A percentile compares a stretch with the other conserved stretches of the same genome.
Evolutionary conservation across 2,329 filamentous ascomycete species (phyloP).

Genomic region (Curvularia sp.): DNA sequence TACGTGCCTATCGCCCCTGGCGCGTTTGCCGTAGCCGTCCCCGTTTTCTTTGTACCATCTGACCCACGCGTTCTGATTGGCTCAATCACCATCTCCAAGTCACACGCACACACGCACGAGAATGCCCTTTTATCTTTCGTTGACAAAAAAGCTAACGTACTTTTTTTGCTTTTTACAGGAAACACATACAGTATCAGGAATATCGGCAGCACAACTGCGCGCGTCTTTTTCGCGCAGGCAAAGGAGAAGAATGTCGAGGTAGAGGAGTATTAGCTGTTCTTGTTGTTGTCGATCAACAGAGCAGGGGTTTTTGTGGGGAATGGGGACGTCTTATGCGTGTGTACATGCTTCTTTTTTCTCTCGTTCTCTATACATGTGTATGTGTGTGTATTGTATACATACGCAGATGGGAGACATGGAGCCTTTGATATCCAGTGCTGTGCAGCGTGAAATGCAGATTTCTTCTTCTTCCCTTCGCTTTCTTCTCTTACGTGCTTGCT

Average conservation of each 20-base stretch:
- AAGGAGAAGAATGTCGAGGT: conserved; percentile 60
- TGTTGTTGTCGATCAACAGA: too few relatives aligned
- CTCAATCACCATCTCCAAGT: neutral
- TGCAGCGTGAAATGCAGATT: too few relatives aligned
- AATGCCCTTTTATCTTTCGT: conserved; percentile 1
- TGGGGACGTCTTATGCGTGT: conserved; percentile 1
- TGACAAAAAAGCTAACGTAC: too few relatives aligned
- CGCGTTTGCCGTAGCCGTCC: neutral
- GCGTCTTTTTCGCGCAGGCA: conserved; percentile 92
- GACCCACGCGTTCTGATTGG: conserved; percentile 1
- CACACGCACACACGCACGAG: conserved; percentile 8
- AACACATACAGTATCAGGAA: conserved; percentile 95
- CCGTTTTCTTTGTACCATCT: neutral
- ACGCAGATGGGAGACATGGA: too few relatives aligned
- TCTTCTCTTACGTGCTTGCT: too few relatives aligned
- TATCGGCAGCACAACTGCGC: conserved; percentile 72
- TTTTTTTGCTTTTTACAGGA: conserved; percentile 59
- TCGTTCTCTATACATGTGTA: too few relatives aligned
- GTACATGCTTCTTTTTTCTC: too few relatives aligned
- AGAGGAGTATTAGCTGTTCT: conserved; percentile 10
- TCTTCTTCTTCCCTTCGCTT: too few relatives aligned
- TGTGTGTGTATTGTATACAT: too few relatives aligned
- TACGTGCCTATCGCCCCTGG: neutral
- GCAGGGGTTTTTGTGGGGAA: too few relatives aligned
- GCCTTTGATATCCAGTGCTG: too few relatives aligned